These are phyloP conservation scores for Ophiostoma pallidulum DNA, from an alignment of 2,329 filamentous ascomycete species.

Conservation along the genomic window DNA sequence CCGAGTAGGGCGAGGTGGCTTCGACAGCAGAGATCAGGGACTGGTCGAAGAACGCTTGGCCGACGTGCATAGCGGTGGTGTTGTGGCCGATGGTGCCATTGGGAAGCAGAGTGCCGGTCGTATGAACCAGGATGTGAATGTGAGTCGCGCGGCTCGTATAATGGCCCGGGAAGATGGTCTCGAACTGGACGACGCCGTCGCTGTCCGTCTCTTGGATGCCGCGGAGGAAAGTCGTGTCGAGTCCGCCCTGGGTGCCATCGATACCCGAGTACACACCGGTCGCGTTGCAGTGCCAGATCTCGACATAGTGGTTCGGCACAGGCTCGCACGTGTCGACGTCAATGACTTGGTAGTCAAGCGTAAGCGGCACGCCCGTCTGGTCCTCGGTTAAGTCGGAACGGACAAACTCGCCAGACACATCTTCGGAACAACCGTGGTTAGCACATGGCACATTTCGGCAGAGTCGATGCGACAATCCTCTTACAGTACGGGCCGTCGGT, in stretches of 20 bases:
- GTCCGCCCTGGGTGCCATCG: slow-evolving; percentile 22
- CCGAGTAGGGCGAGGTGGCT: slow-evolving; percentile 34
- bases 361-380: slow-evolving; percentile 38
- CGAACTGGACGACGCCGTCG: slow-evolving; percentile 33
- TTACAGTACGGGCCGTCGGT: slow-evolving; percentile 43
- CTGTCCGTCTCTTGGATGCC: slow-evolving; percentile 33
- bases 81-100: slow-evolving; percentile 43
- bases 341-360: slow-evolving; percentile 43
- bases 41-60: slow-evolving; percentile 53
- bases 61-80: slow-evolving; percentile 44
- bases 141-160: slow-evolving; percentile 32
- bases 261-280: slow-evolving; percentile 33
- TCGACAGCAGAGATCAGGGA: slow-evolving; percentile 41
- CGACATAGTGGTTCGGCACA: slow-evolving; percentile 37
- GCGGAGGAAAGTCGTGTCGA: slow-evolving; percentile 34
- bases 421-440: no score
- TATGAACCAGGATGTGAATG: slow-evolving; percentile 26
- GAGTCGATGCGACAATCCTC: no score
- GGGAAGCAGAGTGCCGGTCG: slow-evolving; percentile 26
- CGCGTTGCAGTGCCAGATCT: slow-evolving; percentile 40
- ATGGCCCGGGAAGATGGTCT: slow-evolving; percentile 36
- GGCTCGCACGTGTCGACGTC: slow-evolving; percentile 45
- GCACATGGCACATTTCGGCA: no score
- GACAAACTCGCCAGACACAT: slow-evolving; percentile 44
- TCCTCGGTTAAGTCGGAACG: slow-evolving; percentile 38